Evolutionary conservation across 148 eudicot species (phyloP), one percentile per base, ranked within the genome.

Genomic region (Amaranthus cruentus): DNA sequence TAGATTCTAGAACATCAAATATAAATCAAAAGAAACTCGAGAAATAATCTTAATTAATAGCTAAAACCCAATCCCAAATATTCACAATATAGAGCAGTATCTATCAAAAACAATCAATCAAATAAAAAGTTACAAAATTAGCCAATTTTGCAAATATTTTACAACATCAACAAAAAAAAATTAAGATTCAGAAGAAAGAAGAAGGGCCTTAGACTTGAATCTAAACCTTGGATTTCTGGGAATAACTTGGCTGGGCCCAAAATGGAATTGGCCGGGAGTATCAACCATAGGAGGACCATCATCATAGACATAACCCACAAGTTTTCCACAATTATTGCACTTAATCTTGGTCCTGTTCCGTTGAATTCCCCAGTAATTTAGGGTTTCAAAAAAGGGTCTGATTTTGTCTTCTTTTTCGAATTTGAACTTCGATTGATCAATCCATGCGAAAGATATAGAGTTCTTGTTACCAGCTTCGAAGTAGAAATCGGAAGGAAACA

Each of bases 391-490:
- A 54, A 94, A 94, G 78, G 96, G 98, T 42, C 74, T 63, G 81
- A 94, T 78, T 76, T 84, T 89, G 81, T 94, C 90, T 58, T 91
- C 96, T n/a, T 81, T 80, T 47, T 84, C 80, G 77, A 88, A 84
- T 10, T 60, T 80, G 83, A 91, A 74, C 13, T 86, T 85, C 51
- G 85, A 49, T 7, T 84, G 51, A 73, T 94, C 93, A n/a, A 92
- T 68, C 71, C 62, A 61, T 46, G 93, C 62, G 84, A 94, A 94
- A 9, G 98, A 94, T 67, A 94, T 80, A 72, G 90, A 82, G 69
- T 79, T 80, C 15, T 91, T 91, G 89, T 94, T 89, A 47, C 98
- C 98, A 47, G 98, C 97, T 46, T 94, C 98, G 91, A 94, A 94
- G 84, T 89, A 88, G 78, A 84, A 73, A 38, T 85, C 89, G 11